Base-by-base conservation (phyloP, 225 moss, liverwort and hornwort species). In the Marchantia polymorpha region DNA sequence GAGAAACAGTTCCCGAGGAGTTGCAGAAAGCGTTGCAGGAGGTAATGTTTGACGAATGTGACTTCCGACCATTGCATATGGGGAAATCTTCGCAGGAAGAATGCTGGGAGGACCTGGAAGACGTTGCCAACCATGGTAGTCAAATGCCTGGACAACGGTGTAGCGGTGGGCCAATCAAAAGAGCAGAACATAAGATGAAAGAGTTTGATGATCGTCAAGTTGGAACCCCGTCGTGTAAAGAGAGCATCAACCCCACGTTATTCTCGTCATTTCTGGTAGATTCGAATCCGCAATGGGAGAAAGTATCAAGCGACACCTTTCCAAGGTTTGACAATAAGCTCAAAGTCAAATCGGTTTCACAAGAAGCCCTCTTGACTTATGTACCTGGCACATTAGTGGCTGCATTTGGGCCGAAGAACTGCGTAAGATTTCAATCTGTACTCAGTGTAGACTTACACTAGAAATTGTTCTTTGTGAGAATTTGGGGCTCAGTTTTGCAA, bases 351-450 rank as follows among this genome's bases (percentile, higher is more conserved):
- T 77, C 86, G 74, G 89, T 89, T 76, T 48, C 83, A 60, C 83
- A 78, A 59, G 54, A 72, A 68, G 89, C 74, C 16, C 84, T 91
- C 75, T 30, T 90, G 72, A 88, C 89, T 77, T 64, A 73, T 50
- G 71, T 83, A 72, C 92, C 90, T 84, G 87, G 89, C 83, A 87
- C 84, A 29, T 67, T 79, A 77, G 85, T 89, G 58, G 92, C 90
- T 81, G 88, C 88, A 23, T 90, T 89, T 83, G 88, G 90, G 77
- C 92, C 86, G 23, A 76, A 81, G 59, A 81, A 82, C 72, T 80
- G 70, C 69, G 92, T 94, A 82, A 64, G 88, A 81, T 64, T 72
- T 55, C 69, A 39, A 19, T 75, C 55, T 10, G 12, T 30, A 10
- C 55, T 9, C 56, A 7, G 2, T 39, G 39, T 39, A 39, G 39